Evolutionary conservation across 768 basidiomycete species (phyloP).

Genomic region (Calocybe gangraenosa): DNA sequence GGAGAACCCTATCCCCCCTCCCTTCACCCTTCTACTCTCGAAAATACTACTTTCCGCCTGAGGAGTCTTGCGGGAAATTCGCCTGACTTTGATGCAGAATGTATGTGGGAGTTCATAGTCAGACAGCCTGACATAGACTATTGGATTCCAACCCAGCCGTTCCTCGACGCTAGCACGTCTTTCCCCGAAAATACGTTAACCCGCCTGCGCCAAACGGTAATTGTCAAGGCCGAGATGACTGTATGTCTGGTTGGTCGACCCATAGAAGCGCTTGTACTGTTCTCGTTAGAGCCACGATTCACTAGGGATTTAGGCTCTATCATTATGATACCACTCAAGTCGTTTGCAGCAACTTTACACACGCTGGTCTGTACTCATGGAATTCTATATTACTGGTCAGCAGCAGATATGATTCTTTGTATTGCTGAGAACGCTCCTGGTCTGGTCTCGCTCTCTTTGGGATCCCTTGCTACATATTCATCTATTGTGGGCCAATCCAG

Average conservation of each 20-base stretch:
- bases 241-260: not conserved
- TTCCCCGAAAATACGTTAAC: not conserved
- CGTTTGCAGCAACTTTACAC: not conserved
- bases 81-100: not conserved
- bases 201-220: not conserved
- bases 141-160: constrained; percentile 5
- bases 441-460: not conserved
- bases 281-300: not conserved
- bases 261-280: not conserved
- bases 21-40: constrained; percentile 1
- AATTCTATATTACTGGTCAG: not conserved
- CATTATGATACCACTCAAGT: not conserved
- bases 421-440: not conserved
- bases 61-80: not conserved
- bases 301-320: not conserved
- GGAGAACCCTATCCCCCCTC: not conserved
- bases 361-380: constrained; percentile 1
- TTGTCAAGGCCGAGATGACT: not conserved
- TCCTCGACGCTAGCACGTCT: not conserved
- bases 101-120: not conserved
- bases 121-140: constrained; percentile 4
- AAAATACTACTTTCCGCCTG: constrained; percentile 5
- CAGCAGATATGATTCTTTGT: not conserved
- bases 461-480: not conserved
- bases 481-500: not conserved